Percentiles rank a stretch among this genome's conserved stretches.
Evolutionary conservation across 2,329 filamentous ascomycete genomes (phyloP).

Genomic region (Ophiosphaerella narmari): DNA sequence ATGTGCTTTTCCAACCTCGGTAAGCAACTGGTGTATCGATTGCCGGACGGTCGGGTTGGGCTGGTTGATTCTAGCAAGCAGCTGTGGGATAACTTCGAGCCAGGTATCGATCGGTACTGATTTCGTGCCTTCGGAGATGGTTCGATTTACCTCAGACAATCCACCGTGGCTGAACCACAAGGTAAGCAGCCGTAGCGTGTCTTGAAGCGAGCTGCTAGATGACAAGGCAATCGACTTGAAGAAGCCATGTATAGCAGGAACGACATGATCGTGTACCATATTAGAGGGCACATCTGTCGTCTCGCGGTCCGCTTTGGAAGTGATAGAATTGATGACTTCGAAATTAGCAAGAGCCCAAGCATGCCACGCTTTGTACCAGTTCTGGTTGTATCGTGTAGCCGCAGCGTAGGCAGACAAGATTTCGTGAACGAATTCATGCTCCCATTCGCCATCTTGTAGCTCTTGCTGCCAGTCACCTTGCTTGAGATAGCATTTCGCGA

Average conservation of each 20-base stretch:
- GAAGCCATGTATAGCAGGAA: constrained; percentile 93
- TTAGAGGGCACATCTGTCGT: constrained; percentile 64
- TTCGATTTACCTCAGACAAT: constrained; percentile 81
- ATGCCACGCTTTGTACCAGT: constrained; percentile 99
- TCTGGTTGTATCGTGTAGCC: constrained; percentile 90
- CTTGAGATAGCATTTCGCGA: constrained; percentile 94
- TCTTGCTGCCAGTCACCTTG: constrained; percentile 95
- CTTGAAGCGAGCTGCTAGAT: constrained; percentile 88
- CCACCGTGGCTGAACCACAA: constrained; percentile 96
- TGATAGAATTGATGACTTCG: constrained; percentile 87
- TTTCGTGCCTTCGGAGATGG: constrained; percentile 87
- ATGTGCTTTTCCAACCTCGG: constrained; percentile 90
- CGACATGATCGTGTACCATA: constrained; percentile 82
- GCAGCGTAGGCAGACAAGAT: constrained; percentile 89
- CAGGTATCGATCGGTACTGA: constrained; percentile 96
- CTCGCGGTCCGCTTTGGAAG: constrained; percentile 67
- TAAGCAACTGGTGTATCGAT: constrained; percentile 88
- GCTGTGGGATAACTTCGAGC: constrained; percentile 96
- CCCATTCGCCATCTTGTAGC: constrained; percentile 86
- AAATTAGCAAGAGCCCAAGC: constrained; percentile 98
- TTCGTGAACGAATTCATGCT: constrained; percentile 81
- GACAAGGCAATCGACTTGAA: constrained; percentile 96
- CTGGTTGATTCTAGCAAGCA: constrained; percentile 97
- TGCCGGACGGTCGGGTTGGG: constrained; percentile 86
- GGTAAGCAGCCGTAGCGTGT: constrained; percentile 88